Evolutionary conservation across 2,329 filamentous ascomycete genomes (phyloP).

Genomic region (Trichoderma hamatum): DNA sequence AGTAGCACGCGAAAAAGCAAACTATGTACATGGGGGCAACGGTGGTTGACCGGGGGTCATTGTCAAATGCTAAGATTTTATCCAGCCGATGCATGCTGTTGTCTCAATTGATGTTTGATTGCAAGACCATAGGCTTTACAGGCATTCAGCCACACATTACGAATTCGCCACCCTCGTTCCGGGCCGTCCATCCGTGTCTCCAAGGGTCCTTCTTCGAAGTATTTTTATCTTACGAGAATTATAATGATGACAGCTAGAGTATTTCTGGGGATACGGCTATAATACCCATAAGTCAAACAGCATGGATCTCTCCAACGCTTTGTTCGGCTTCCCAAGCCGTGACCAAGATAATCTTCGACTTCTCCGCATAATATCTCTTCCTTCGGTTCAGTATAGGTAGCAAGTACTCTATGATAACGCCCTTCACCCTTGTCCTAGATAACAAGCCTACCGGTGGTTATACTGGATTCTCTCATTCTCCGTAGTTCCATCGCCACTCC

Average conservation of each 20-base stretch:
- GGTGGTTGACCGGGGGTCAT: not conserved
- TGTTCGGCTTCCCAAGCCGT: not conserved
- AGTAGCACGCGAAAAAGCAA: not conserved
- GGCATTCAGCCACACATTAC: not conserved
- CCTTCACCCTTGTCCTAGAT: not conserved
- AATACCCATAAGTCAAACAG: not conserved
- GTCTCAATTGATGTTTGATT: not conserved
- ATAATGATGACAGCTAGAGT: not conserved
- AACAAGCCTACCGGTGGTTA: not conserved
- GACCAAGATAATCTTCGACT: not conserved
- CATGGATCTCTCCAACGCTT: not conserved
- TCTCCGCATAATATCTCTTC: not conserved
- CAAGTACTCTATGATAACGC: not conserved
- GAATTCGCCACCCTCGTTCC: slow-evolving; percentile 17
- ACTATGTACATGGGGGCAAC: not conserved
- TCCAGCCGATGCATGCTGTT: not conserved
- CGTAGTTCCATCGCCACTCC: not conserved
- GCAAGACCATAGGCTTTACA: not conserved
- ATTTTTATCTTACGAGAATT: not conserved
- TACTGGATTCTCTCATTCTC: not conserved
- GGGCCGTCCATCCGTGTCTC: slow-evolving; percentile 21
- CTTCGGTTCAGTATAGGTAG: not conserved
- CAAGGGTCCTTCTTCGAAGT: not conserved
- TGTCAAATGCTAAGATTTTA: not conserved
- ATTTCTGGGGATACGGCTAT: not conserved